phyloP scores from a whole-genome alignment of 2,329 filamentous ascomycete genomes.

The Exophiala spinifera region DNA sequence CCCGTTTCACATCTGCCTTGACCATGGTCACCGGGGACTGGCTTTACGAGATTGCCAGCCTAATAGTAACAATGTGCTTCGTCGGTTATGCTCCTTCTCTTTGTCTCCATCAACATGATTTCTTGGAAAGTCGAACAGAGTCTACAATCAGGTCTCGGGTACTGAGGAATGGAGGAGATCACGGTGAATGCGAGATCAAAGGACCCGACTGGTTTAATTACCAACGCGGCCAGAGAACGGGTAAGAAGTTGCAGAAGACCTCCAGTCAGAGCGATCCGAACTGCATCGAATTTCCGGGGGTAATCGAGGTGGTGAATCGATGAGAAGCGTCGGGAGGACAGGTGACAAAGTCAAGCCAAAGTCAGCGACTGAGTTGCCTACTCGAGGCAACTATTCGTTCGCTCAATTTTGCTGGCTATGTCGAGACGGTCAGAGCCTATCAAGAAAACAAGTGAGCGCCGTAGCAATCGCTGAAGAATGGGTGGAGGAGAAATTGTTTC shows the following conservation, averaged over 20 bases:
- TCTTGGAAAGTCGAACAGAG: neutral
- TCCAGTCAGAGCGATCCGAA: neutral
- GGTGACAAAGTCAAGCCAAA: conserved; percentile 13
- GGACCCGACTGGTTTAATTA: neutral
- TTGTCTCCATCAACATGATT: conserved; percentile 23
- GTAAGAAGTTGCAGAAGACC: neutral
- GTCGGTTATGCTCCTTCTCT: conserved; percentile 21
- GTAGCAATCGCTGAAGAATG: neutral
- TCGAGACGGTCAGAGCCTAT: neutral
- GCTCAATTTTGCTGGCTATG: conserved; percentile 1
- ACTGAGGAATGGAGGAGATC: conserved; percentile 1
- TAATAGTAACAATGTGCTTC: conserved; percentile 11
- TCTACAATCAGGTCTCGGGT: neutral
- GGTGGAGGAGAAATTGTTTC: conserved; percentile 3
- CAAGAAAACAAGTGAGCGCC: conserved; percentile 3
- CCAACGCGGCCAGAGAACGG: neutral
- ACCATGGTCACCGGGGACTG: conserved; percentile 53
- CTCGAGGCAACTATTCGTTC: conserved; percentile 7
- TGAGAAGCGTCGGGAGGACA: neutral
- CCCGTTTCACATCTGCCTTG: conserved; percentile 64
- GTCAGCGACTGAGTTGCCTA: conserved; percentile 2
- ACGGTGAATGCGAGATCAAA: neutral
- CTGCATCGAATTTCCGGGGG: neutral
- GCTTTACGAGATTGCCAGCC: neutral
- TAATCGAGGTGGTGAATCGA: neutral